These are phyloP conservation scores for Aspergillus sparsus DNA, from an alignment of 495 filamentous ascomycete genomes.

Conservation along the genomic window DNA sequence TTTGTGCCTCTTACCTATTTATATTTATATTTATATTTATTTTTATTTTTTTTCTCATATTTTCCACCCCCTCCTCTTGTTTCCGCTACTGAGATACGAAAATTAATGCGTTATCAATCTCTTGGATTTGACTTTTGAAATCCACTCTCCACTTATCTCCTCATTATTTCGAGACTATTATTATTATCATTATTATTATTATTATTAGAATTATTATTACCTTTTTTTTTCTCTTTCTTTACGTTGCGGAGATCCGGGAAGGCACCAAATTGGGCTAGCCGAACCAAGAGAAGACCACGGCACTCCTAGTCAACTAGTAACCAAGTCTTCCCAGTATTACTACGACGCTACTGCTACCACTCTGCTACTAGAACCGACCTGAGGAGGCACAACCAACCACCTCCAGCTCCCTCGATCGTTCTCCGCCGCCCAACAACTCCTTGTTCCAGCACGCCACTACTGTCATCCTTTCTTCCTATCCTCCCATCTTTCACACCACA, in stretches of 20 bases:
- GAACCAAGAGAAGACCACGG: slow-evolving; percentile 2
- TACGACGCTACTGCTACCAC: slow-evolving; percentile 6
- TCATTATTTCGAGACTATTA: too few relatives aligned
- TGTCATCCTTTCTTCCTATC: slow-evolving; percentile 30
- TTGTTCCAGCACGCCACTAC: slow-evolving; percentile 42
- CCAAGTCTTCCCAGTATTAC: too few relatives aligned
- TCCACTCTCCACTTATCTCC: too few relatives aligned
- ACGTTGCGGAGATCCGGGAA: slow-evolving; percentile 18
- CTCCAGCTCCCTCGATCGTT: slow-evolving; percentile 32
- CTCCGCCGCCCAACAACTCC: slow-evolving; percentile 42
- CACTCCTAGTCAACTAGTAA: too few relatives aligned
- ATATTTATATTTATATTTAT: too few relatives aligned
- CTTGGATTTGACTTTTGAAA: too few relatives aligned
- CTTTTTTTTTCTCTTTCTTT: slow-evolving; percentile 8
- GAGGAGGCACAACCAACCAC: slow-evolving; percentile 27
- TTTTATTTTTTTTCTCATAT: too few relatives aligned
- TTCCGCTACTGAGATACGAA: too few relatives aligned
- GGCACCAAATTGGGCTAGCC: slow-evolving; percentile 21
- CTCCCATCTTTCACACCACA: slow-evolving; percentile 13
- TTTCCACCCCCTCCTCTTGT: too few relatives aligned
- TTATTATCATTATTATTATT: too few relatives aligned
- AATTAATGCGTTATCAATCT: too few relatives aligned
- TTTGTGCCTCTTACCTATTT: too few relatives aligned
- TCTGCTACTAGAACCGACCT: slow-evolving; percentile 11
- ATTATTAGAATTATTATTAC: not conserved